Conservation (phyloP, 2,329 filamentous ascomycete species). For the Colletotrichum graminicola region DNA sequence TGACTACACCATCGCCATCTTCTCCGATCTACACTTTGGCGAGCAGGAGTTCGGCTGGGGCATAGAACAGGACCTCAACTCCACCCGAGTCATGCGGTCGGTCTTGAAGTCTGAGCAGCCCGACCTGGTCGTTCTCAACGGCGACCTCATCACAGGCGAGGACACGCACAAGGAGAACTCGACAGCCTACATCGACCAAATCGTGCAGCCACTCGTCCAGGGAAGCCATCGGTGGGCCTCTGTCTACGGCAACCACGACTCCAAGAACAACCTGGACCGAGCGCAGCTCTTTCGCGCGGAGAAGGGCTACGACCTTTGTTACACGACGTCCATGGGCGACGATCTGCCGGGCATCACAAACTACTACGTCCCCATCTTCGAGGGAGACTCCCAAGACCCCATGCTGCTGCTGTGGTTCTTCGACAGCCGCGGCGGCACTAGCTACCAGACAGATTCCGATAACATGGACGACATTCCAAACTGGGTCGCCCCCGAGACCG, state of each 20-base stretch:
- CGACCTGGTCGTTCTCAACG: slow-evolving; percentile 71
- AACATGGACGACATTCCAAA: slow-evolving; percentile 50
- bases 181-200: slow-evolving; percentile 62
- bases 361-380: slow-evolving; percentile 44
- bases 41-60: slow-evolving; percentile 58
- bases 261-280: slow-evolving; percentile 60
- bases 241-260: slow-evolving; percentile 73
- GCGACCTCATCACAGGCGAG: slow-evolving; percentile 73
- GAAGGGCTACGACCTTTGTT: slow-evolving; percentile 67
- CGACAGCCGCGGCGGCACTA: slow-evolving; percentile 61
- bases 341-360: slow-evolving; percentile 41
- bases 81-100: slow-evolving; percentile 59
- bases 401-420: slow-evolving; percentile 69
- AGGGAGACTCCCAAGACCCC: slow-evolving; percentile 32
- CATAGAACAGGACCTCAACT: slow-evolving; percentile 58
- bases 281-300: slow-evolving; percentile 57
- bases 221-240: slow-evolving; percentile 64
- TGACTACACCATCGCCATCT: slow-evolving; percentile 54
- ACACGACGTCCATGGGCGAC: slow-evolving; percentile 50
- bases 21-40: slow-evolving; percentile 69
- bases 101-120: slow-evolving; percentile 60
- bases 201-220: slow-evolving; percentile 61
- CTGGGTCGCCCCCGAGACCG: slow-evolving; percentile 59
- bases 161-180: slow-evolving; percentile 62
- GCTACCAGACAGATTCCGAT: slow-evolving; percentile 49